Evolutionary conservation across 2,329 filamentous ascomycete species (phyloP).

Genomic region (Gnomoniopsis smithogilvyi): DNA sequence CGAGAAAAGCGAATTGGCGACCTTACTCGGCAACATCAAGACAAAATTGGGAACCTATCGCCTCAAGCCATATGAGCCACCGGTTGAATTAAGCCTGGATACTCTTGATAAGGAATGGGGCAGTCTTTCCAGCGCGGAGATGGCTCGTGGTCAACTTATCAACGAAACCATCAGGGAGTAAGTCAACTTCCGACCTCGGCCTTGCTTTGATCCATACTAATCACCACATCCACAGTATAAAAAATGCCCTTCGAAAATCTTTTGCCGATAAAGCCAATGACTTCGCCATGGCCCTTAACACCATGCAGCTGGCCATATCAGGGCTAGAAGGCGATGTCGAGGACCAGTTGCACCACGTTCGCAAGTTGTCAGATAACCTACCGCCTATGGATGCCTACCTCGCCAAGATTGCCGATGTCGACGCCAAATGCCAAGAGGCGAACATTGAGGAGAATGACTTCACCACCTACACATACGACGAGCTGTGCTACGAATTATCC

Average conservation of each 20-base stretch:
- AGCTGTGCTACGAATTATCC: constrained; percentile 88
- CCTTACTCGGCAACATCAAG: constrained; percentile 95
- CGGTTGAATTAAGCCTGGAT: constrained; percentile 76
- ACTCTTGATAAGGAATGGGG: constrained; percentile 82
- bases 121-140: constrained; percentile 76
- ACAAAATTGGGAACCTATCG: constrained; percentile 96
- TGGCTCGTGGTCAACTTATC: constrained; percentile 85
- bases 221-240: constrained; percentile 60
- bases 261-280: constrained; percentile 99
- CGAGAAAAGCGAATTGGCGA: constrained; percentile 93
- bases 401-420: constrained; percentile 79
- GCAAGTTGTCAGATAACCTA: constrained; percentile 79
- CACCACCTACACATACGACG: constrained; percentile 98
- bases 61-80: constrained; percentile 85
- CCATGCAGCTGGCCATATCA: constrained; percentile 89
- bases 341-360: constrained; percentile 86
- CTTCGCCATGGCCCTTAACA: constrained; percentile 92
- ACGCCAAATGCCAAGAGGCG: constrained; percentile 87
- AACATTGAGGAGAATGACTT: constrained; percentile 99
- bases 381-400: constrained; percentile 89
- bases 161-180: constrained; percentile 97
- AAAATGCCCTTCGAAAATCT: constrained; percentile 84
- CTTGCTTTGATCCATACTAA: neutral
- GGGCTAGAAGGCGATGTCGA: constrained; percentile 97
- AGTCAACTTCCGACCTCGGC: constrained; percentile 28